Evolutionary conservation across 176 grass and related monocot species (phyloP), one percentile per base, ranked within the genome.

Genomic region (Elaeis guineensis): DNA sequence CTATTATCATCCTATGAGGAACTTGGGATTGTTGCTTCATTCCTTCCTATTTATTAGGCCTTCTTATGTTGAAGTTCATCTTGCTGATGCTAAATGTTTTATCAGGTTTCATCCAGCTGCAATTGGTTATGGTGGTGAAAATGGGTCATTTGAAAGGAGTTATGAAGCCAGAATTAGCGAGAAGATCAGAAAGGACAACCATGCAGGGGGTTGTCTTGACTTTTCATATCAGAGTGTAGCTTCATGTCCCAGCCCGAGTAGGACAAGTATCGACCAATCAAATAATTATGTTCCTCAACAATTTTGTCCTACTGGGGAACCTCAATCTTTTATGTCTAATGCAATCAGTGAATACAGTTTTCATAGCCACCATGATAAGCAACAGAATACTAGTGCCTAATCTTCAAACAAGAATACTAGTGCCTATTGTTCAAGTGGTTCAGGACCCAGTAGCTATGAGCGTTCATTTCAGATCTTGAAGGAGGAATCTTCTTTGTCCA

Each of bases 131-230:
- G 35, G 52, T 53, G 58, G 49, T 55, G 64, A 55, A 52, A 70
- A 77, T 70, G 77, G 69, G 50, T 55, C 83, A 44, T 44, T 44
- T 55, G 58, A 70, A 58, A 56, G 69, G n/a, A 29, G 63, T 19
- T 16, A 6, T 21, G 39, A 59, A 29, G 53, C 55, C 16, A 58
- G 66, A 63, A 54, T 78, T 25, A 16, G 66, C 55, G 51, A 72
- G 50, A 83, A 69, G 50, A 76, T 59, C 16, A 70, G 54, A 8
- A 62, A 62, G 82, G 53, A 62, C 52, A 67, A 73, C 62, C 66
- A 58, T 21, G 68, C 3, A 17, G 19, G 52, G 19, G 52, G 4
- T 20, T 0, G 7, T 55, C 16, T 20, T 55, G 19, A 22, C 21
- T 55, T 55, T 21, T 55, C 54, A 55, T 55, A 22, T 55, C 17